These are phyloP conservation scores for Cubamyces sp. DNA, from an alignment of 768 basidiomycete genomes.

Conservation along the genomic window DNA sequence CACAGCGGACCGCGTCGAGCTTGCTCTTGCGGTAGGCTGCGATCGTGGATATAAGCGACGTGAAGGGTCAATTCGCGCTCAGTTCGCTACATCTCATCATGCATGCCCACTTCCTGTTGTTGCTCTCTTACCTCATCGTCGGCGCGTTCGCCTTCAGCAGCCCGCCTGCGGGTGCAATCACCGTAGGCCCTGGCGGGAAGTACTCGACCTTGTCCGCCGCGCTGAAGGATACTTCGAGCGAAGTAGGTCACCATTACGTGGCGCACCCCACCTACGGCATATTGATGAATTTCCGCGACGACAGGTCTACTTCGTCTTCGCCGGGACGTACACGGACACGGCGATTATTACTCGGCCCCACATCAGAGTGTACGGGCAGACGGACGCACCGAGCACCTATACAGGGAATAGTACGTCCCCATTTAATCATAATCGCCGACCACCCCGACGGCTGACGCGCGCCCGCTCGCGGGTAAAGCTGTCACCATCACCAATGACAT, in stretches of 20 bases:
- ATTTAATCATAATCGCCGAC: conserved; percentile 3
- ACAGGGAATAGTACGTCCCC: conserved; percentile 29
- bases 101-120: conserved; percentile 7
- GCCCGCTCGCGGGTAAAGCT: conserved; percentile 14
- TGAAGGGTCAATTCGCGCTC: background rate
- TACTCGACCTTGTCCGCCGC: conserved; percentile 26
- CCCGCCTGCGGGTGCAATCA: conserved; percentile 30
- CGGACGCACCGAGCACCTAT: conserved; percentile 25
- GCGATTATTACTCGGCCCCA: conserved; percentile 29
- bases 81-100: background rate
- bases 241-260: conserved; percentile 17
- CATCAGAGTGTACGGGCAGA: conserved; percentile 29
- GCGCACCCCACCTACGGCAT: background rate
- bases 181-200: conserved; percentile 28
- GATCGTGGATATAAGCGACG: conserved; percentile 1
- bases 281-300: background rate
- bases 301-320: conserved; percentile 28
- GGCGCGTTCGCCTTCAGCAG: conserved; percentile 24
- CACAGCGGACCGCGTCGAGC: conserved; percentile 1
- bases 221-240: conserved; percentile 29
- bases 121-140: conserved; percentile 3
- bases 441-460: conserved; percentile 9
- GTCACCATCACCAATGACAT: conserved; percentile 32
- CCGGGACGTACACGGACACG: conserved; percentile 30
- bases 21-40: background rate